Conservation (phyloP, 306 rosid species). For the Ormosia emarginata region DNA sequence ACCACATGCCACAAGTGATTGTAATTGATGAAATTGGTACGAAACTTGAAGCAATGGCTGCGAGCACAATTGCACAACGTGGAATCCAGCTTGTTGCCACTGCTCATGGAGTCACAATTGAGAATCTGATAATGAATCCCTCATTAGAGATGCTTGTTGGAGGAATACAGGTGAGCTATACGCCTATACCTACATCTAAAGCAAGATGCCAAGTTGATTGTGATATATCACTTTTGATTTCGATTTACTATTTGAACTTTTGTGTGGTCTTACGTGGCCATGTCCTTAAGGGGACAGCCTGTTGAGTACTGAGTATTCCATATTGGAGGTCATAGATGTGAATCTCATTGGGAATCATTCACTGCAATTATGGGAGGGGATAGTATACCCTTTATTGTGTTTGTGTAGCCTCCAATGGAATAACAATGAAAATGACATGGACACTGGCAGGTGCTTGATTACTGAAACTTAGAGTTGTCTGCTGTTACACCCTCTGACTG, state of each 20-base stretch:
- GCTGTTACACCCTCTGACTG: not conserved
- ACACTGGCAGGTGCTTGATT: not conserved
- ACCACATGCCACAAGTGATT: constrained; percentile 98
- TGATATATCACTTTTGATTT: not conserved
- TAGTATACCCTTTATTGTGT: not conserved
- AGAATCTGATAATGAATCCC: constrained; percentile 89
- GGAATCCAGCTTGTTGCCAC: constrained; percentile 98
- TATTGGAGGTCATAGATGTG: not conserved
- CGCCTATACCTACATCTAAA: not conserved
- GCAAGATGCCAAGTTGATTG: constrained; percentile 1
- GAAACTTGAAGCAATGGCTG: constrained; percentile 98
- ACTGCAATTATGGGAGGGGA: not conserved
- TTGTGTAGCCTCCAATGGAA: not conserved
- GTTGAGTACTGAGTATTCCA: not conserved
- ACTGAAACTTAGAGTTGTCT: not conserved
- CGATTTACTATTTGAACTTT: constrained; percentile 12
- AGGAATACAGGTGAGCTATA: constrained; percentile 77
- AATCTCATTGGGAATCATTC: not conserved
- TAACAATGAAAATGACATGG: constrained; percentile 9
- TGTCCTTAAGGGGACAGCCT: not conserved
- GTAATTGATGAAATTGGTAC: constrained; percentile 96
- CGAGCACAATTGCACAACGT: constrained; percentile 95
- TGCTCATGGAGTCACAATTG: constrained; percentile 96
- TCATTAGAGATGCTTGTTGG: constrained; percentile 96
- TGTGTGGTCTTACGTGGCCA: not conserved